These are phyloP conservation scores for Phytophthora chlamydospora DNA, from an alignment of 352 stramenopile species.

Conservation along the genomic window DNA sequence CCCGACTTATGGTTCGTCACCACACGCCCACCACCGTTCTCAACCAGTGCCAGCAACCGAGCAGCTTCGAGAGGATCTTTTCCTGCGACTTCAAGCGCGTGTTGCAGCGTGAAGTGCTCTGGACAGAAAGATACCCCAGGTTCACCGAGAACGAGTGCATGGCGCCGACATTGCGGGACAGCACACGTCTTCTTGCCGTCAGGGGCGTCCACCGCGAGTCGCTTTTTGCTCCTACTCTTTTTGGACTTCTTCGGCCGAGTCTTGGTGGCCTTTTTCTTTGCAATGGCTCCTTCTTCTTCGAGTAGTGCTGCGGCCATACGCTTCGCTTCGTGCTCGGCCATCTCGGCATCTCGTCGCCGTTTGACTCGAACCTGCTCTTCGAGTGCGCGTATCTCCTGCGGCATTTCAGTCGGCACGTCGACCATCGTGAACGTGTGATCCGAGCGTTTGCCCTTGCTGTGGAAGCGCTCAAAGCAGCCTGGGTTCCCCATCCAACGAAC, in stretches of 20 bases:
- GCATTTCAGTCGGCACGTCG: slow-evolving; percentile 34
- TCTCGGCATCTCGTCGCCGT: slow-evolving; percentile 55
- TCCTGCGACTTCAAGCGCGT: slow-evolving; percentile 63
- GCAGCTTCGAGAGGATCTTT: slow-evolving; percentile 65
- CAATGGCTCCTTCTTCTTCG: slow-evolving; percentile 27
- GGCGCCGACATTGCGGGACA: slow-evolving; percentile 41
- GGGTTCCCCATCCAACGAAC: slow-evolving; percentile 86
- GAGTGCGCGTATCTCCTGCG: slow-evolving; percentile 52
- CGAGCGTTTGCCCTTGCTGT: slow-evolving; percentile 69
- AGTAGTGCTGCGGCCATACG: slow-evolving; percentile 51
- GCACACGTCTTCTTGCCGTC: slow-evolving; percentile 32
- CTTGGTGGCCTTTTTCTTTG: slow-evolving; percentile 19
- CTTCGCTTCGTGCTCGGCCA: slow-evolving; percentile 60
- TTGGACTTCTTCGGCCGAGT: slow-evolving; percentile 32
- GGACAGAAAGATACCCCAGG: slow-evolving; percentile 48
- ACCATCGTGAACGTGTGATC: slow-evolving; percentile 59
- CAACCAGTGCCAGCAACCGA: slow-evolving; percentile 56
- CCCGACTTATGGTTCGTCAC: slow-evolving; percentile 13
- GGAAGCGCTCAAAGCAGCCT: slow-evolving; percentile 85
- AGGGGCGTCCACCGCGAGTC: slow-evolving; percentile 18
- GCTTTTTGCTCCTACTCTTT: slow-evolving; percentile 41
- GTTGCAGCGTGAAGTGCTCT: slow-evolving; percentile 68
- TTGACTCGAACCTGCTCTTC: slow-evolving; percentile 65
- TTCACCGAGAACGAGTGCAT: slow-evolving; percentile 35
- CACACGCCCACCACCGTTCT: slow-evolving; percentile 26